Base-by-base conservation (phyloP, 345 rosid genomes). In the Luvunga scandens region DNA sequence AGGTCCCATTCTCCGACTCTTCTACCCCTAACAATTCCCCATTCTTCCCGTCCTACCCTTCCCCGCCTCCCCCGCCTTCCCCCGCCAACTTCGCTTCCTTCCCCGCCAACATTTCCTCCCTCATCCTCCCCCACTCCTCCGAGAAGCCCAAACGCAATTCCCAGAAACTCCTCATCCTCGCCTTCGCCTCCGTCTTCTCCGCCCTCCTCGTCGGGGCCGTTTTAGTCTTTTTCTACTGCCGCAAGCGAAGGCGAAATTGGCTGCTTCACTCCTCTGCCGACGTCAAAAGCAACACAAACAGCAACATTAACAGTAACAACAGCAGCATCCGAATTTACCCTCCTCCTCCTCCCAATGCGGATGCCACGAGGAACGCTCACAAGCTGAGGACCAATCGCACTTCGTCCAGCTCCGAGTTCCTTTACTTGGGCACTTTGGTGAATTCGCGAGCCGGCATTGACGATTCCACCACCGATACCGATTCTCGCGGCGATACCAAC, bases 61-160 rank as follows among this genome's bases (percentile, higher is more conserved):
- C 90, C 6, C 63, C 98, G 39, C 97, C 97, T 4, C 98, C 98
- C 8, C 97, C 97, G 50, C 90, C 93, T 6, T 73, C 94, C 61
- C 92, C 98, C 0, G 79, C 92, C 4, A 56, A 88, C 4, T 91
- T 87, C 72, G 97, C 94, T 28, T 91, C 99, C 38, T 95, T 93
- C 80, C 99, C 99, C 0, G 99, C 97, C 66, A 95, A 95, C 73
- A 91, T 95, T 82, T 93, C 98, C 81, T 90, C 97, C 59, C 90
- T 96, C 13, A 86, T 85, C 83, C 90, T 96, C 66, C 98, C 98
- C 12, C 89, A 85, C 77, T 81, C 94, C 31, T 61, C 89, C 27
- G 62, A 77, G 7, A 85, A 77, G 19, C 85, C 91, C 18, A 89
- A 88, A 9, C 80, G 77, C 61, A 65, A 7, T 62, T 88, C 98